phyloP scores from a whole-genome alignment of 2,329 filamentous ascomycete species.

The Beauveria sp. region DNA sequence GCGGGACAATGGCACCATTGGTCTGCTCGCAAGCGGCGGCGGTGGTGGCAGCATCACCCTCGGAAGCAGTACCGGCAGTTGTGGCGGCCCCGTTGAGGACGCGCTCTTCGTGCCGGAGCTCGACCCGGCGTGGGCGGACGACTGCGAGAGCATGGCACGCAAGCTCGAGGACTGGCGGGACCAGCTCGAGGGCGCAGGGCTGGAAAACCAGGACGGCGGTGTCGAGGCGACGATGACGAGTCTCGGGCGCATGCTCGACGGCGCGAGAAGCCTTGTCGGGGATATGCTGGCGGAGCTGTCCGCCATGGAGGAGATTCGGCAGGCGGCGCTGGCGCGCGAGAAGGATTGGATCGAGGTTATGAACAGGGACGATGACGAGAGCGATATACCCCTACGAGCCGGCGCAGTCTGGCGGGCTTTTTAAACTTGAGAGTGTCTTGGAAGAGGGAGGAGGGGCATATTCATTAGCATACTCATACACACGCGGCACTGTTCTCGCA shows the following conservation, averaged over 20 bases:
- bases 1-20: conserved; percentile 29
- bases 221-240: conserved; percentile 22
- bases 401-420: conserved; percentile 42
- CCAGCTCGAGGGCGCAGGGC: conserved; percentile 31
- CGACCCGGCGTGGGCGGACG: conserved; percentile 51
- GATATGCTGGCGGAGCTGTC: conserved; percentile 56
- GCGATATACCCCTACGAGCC: conserved; percentile 27
- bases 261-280: conserved; percentile 40
- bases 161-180: conserved; percentile 48
- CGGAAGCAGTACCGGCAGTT: conserved; percentile 22
- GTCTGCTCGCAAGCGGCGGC: conserved; percentile 18
- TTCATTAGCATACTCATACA: not conserved
- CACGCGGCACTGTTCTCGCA: not conserved
- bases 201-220: conserved; percentile 12
- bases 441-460: not conserved
- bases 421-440: conserved; percentile 12
- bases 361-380: conserved; percentile 36
- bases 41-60: conserved; percentile 21
- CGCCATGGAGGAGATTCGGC: conserved; percentile 56
- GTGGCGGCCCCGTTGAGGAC: conserved; percentile 11
- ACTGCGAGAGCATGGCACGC: conserved; percentile 43
- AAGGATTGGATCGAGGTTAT: conserved; percentile 50
- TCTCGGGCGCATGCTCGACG: conserved; percentile 40
- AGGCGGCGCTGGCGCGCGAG: conserved; percentile 48
- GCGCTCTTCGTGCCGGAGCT: conserved; percentile 47